These are phyloP conservation scores for Aureobasidium vineae DNA, from an alignment of 2,329 filamentous ascomycete species.

Conservation along the genomic window DNA sequence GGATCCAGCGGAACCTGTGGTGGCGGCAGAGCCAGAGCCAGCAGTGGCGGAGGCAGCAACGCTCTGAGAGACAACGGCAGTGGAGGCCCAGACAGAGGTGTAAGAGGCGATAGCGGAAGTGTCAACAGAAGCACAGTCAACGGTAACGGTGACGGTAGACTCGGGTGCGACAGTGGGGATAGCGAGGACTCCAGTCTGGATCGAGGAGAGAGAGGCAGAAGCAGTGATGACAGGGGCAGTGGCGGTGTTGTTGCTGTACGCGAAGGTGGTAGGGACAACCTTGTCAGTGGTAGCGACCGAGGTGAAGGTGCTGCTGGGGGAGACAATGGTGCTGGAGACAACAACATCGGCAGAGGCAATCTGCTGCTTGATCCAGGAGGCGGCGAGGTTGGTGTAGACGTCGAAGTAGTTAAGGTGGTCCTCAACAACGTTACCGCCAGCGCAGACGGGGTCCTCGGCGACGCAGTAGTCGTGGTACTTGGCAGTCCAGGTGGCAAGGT, in stretches of 20 bases:
- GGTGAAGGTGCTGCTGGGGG: constrained; percentile 28
- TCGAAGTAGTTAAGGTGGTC: constrained; percentile 45
- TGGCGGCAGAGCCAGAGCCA: constrained; percentile 1
- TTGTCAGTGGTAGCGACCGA: constrained; percentile 25
- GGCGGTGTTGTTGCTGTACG: constrained; percentile 22
- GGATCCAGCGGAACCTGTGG: neutral
- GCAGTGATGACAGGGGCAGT: neutral
- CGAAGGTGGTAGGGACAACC: constrained; percentile 20
- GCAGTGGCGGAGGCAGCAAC: constrained; percentile 17
- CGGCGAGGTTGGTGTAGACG: constrained; percentile 34
- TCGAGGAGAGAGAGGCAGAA: constrained; percentile 10
- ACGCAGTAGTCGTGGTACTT: constrained; percentile 42
- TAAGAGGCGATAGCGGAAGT: constrained; percentile 11
- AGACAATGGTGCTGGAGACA: constrained; percentile 27
- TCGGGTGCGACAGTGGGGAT: constrained; percentile 3
- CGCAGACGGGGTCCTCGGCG: constrained; percentile 44
- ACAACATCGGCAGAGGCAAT: constrained; percentile 27
- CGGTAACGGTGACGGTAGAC: constrained; percentile 1
- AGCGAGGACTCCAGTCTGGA: neutral
- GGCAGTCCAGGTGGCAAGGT: constrained; percentile 32
- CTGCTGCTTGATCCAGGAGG: constrained; percentile 34
- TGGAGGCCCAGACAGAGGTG: constrained; percentile 22
- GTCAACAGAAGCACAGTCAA: constrained; percentile 15
- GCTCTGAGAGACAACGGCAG: constrained; percentile 19
- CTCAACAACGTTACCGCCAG: constrained; percentile 38